Evolutionary conservation across 345 rosid species (phyloP), one percentile per base, ranked within the genome.

Genomic region (Brassica carinata): DNA sequence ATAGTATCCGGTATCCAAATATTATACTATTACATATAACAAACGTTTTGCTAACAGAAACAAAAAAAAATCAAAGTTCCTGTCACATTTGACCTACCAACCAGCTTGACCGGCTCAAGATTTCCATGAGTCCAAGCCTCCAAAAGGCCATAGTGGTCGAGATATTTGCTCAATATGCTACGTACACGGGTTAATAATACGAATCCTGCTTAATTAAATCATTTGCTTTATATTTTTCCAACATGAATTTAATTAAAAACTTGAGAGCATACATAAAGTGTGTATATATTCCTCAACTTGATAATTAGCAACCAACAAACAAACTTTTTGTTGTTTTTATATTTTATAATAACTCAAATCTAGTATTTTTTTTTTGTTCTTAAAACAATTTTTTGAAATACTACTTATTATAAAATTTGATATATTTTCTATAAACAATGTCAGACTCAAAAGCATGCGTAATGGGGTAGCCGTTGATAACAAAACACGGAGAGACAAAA

Each of bases 41-140:
- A 45, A 59, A 63, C 59, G 26, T 23, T 23, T 23, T 23, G 26
- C 15, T 55, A 13, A 78, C 3, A 57, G 36, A 36, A 51, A 70
- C 26, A 30, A n/a, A 8, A n/a, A 8, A 30, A 17, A 72, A 72
- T 68, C 43, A 43, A 79, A 57, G 73, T 67, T 8, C 77, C 73
- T 58, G 57, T 64, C 79, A 80, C 26, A 80, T 80, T 74, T 74
- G 83, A 80, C 83, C 48, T 61, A 61, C 33, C 33, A 74, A 6
- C 18, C 18, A 2, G 55, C 83, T 79, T 74, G 82, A 57, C 70
- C 45, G 45, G n/a, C 30, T 36, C 58, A 5, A 53, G 14, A 71
- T 51, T 58, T 71, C 72, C 58, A 78, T 34, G 43, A 40, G 72
- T 68, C 45, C 48, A 40, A 40, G 55, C 55, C 5, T 11, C 80